A percentile compares a stretch with the other conserved stretches of the same genome.
Evolutionary conservation across 129 eudicot genomes (phyloP).

Genomic region (Saussurea involucrata): DNA sequence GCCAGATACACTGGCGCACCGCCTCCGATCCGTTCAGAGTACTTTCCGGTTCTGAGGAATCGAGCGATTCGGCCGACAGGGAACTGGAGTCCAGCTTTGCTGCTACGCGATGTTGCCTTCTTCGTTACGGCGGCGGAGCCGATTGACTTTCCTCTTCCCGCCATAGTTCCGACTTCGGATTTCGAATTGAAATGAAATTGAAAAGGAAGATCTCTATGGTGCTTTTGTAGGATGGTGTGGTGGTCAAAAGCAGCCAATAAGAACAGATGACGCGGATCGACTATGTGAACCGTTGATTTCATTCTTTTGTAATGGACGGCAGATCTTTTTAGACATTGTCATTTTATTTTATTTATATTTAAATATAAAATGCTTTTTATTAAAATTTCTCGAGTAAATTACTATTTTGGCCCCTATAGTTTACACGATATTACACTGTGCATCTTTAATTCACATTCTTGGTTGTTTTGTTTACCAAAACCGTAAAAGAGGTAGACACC

Average conservation of each 20-base stretch:
- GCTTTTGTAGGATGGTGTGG: not conserved
- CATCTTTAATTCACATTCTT: too few relatives aligned
- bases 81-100: slow-evolving; percentile 87
- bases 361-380: not conserved
- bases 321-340: not conserved
- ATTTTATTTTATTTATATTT: too few relatives aligned
- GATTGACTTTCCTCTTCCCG: slow-evolving; percentile 54
- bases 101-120: slow-evolving; percentile 61
- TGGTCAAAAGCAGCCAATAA: not conserved
- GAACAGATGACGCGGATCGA: not conserved
- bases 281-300: not conserved
- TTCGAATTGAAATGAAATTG: not conserved
- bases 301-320: not conserved
- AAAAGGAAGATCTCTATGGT: not conserved
- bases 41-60: slow-evolving; percentile 73
- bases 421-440: not conserved
- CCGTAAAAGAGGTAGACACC: too few relatives aligned
- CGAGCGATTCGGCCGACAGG: slow-evolving; percentile 90
- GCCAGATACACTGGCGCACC: slow-evolving; percentile 76
- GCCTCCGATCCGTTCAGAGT: slow-evolving; percentile 73
- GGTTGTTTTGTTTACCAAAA: too few relatives aligned
- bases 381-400: not conserved
- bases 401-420: not conserved
- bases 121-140: slow-evolving; percentile 55
- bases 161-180: slow-evolving; percentile 20